Percentiles rank a stretch among this genome's conserved stretches.
phyloP scores from a whole-genome alignment of 768 basidiomycete genomes.

The Naematelia aurantialba region DNA sequence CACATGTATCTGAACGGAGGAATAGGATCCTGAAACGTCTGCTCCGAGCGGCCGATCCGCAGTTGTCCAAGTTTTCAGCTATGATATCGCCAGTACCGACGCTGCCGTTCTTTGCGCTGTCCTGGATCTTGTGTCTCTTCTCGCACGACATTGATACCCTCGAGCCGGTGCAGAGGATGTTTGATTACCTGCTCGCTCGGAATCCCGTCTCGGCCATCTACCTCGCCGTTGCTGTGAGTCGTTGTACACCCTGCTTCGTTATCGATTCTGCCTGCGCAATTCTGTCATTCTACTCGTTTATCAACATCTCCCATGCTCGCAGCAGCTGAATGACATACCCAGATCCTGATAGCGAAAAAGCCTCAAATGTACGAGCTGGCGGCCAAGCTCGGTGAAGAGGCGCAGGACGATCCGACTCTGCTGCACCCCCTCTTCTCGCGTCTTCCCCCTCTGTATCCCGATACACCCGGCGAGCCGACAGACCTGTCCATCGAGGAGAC shows the following conservation, averaged over 20 bases:
- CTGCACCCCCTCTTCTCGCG: conserved; percentile 50
- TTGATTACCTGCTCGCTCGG: conserved; percentile 79
- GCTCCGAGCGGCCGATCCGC: conserved; percentile 65
- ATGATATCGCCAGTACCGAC: conserved; percentile 61
- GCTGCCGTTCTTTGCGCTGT: conserved; percentile 82
- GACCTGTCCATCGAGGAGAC: not conserved
- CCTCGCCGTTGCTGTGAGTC: conserved; percentile 74
- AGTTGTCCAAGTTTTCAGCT: conserved; percentile 66
- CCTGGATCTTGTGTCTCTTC: conserved; percentile 84
- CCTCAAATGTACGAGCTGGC: conserved; percentile 62
- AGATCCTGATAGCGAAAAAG: conserved; percentile 74
- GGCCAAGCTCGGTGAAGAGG: conserved; percentile 37
- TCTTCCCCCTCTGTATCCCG: conserved; percentile 45
- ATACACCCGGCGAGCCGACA: conserved; percentile 22
- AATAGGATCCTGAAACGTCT: conserved; percentile 70
- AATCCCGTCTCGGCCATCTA: conserved; percentile 79
- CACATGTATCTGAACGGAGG: no score
- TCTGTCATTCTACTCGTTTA: not conserved
- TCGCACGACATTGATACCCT: conserved; percentile 87
- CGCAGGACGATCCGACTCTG: conserved; percentile 50
- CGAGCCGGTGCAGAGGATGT: conserved; percentile 83
- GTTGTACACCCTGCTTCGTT: not conserved
- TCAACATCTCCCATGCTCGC: not conserved
- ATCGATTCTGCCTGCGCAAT: not conserved
- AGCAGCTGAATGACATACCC: conserved; percentile 6